Evolutionary conservation across 257 asterid species (phyloP).

Genomic region (Solanum ossicruentum): DNA sequence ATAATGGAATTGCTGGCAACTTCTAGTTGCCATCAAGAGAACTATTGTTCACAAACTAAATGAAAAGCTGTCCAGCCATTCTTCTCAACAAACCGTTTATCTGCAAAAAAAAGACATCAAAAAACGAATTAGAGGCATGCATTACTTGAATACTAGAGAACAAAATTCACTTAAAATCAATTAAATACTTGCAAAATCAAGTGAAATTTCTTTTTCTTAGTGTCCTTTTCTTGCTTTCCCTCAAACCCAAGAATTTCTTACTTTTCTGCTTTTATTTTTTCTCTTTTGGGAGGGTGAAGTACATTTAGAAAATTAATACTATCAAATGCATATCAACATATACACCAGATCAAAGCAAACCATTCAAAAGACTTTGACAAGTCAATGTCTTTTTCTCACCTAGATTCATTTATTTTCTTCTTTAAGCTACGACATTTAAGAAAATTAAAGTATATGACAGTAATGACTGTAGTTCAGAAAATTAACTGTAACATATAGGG

Average conservation of each 20-base stretch:
- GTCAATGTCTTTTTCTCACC: neutral
- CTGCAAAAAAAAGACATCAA: slow-evolving; percentile 15
- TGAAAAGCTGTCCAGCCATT: slow-evolving; percentile 49
- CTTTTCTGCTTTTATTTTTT: neutral
- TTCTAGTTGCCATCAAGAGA: slow-evolving; percentile 3
- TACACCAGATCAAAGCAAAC: neutral
- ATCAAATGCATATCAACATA: neutral
- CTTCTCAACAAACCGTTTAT: slow-evolving; percentile 61
- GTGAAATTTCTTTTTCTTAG: neutral
- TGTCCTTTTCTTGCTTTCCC: neutral
- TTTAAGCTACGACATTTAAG: neutral
- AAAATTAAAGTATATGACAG: neutral
- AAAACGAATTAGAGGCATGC: neutral
- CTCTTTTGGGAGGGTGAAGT: neutral
- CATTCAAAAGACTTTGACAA: neutral
- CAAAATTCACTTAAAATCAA: neutral
- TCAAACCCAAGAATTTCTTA: neutral
- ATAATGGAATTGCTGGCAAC: neutral
- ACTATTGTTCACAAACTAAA: slow-evolving; percentile 5
- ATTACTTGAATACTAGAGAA: neutral
- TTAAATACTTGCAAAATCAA: neutral
- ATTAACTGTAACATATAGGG: neutral
- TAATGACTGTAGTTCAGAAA: neutral
- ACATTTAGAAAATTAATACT: neutral
- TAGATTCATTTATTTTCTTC: neutral